phyloP scores from a whole-genome alignment of 345 rosid genomes.

The Euphorbia tirucalli region DNA sequence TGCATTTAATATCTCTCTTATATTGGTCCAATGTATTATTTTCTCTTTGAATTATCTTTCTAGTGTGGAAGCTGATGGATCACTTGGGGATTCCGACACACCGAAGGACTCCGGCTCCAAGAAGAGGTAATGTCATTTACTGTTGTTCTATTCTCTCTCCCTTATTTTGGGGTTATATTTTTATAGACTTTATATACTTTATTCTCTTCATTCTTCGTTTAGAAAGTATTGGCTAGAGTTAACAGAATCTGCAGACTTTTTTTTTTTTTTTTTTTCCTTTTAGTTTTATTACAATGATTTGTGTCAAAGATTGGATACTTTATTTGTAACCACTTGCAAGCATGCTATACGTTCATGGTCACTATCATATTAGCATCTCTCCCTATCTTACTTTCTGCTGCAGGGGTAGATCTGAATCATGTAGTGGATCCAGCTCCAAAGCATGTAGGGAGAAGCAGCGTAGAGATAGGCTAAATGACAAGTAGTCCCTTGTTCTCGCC shows the following conservation, averaged over 20 bases:
- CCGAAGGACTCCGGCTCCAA: conserved; percentile 70
- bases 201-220: background rate
- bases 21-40: background rate
- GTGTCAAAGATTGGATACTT: conserved; percentile 3
- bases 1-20: background rate
- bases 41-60: conserved; percentile 19
- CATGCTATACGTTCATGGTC: background rate
- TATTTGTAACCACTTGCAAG: conserved; percentile 3
- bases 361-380: background rate
- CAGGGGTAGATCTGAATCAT: conserved; percentile 40
- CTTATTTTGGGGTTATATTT: background rate
- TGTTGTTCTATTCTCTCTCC: background rate
- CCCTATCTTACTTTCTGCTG: conserved; percentile 49
- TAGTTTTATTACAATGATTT: background rate
- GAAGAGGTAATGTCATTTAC: conserved; percentile 57
- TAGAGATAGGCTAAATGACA: conserved; percentile 80
- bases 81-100: conserved; percentile 64
- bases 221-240: conserved; percentile 1
- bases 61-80: conserved; percentile 64
- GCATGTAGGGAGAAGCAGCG: conserved; percentile 92
- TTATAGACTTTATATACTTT: background rate
- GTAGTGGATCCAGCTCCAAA: conserved; percentile 73
- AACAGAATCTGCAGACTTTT: background rate
- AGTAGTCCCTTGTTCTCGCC: conserved; percentile 32
- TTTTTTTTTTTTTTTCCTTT: background rate